phyloP scores from a whole-genome alignment of 2,329 filamentous ascomycete species.

The Elsinoe ampelina region DNA sequence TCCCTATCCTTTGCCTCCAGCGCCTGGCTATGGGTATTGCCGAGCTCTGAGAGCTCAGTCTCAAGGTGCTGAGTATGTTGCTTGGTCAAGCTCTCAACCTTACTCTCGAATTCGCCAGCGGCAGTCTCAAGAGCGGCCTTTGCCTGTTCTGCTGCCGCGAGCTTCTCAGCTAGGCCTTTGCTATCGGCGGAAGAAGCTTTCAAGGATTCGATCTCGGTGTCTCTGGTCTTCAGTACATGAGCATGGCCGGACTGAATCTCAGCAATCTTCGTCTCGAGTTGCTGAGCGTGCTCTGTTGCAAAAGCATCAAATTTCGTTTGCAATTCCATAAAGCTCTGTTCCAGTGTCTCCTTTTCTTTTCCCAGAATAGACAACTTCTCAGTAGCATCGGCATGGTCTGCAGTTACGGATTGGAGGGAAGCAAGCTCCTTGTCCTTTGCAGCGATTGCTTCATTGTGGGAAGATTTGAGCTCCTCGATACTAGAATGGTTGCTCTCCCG shows the following conservation, averaged over 20 bases:
- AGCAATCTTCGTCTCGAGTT: not conserved
- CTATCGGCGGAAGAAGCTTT: not conserved
- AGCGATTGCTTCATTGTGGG: not conserved
- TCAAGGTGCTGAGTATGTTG: not conserved
- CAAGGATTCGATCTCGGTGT: not conserved
- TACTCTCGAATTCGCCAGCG: not conserved
- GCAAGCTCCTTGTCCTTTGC: slow-evolving; percentile 13
- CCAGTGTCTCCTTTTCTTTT: not conserved
- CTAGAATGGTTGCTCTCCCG: not conserved
- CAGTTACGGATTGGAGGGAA: not conserved
- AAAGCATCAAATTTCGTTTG: not conserved
- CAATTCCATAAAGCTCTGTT: not conserved
- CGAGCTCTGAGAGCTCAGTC: not conserved
- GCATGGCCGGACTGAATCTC: not conserved
- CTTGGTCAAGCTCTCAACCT: not conserved
- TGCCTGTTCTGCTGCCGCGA: not conserved
- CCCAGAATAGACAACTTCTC: not conserved
- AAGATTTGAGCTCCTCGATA: not conserved
- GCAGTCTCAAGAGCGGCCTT: not conserved
- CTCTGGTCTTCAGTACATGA: not conserved
- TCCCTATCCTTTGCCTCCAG: not conserved
- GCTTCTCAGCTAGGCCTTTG: not conserved
- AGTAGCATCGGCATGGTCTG: not conserved
- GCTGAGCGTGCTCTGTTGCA: not conserved
- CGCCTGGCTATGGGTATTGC: not conserved